These are phyloP conservation scores for Lyophyllum shimeji DNA, from an alignment of 768 basidiomycete genomes.

Conservation along the genomic window DNA sequence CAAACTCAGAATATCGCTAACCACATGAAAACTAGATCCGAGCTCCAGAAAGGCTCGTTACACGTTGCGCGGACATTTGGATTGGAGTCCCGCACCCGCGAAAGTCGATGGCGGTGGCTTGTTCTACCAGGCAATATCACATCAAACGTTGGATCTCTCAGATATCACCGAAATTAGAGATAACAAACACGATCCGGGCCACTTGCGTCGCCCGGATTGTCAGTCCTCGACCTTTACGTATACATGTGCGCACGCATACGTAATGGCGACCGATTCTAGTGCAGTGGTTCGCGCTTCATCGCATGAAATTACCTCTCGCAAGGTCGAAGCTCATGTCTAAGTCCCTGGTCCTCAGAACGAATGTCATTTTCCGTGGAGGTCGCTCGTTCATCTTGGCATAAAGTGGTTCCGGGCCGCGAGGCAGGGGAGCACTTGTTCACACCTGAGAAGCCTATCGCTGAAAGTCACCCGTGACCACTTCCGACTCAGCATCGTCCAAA, in stretches of 20 bases:
- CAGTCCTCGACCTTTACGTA: not conserved
- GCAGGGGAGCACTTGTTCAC: slow-evolving; percentile 1
- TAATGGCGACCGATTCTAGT: not conserved
- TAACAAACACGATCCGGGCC: not conserved
- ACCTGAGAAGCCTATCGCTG: slow-evolving; percentile 6
- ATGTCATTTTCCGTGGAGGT: slow-evolving; percentile 30
- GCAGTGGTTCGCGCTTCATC: not conserved
- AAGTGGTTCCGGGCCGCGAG: slow-evolving; percentile 17
- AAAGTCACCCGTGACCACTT: slow-evolving; percentile 17
- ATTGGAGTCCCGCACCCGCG: not conserved
- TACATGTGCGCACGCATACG: not conserved
- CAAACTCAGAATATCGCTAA: not conserved
- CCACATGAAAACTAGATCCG: not conserved
- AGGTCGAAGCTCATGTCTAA: slow-evolving; percentile 2
- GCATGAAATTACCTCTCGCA: not conserved
- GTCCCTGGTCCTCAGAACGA: slow-evolving; percentile 15
- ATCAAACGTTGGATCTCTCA: not conserved
- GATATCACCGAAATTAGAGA: not conserved
- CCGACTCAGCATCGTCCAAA: slow-evolving; percentile 7
- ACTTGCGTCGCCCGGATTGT: not conserved
- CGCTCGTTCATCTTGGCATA: slow-evolving; percentile 24
- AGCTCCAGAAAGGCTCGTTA: not conserved
- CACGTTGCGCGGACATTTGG: not conserved
- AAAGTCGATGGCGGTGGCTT: not conserved
- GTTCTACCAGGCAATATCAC: not conserved